Conservation (phyloP, 225 moss, liverwort and hornwort genomes). For the Straminergon stramineum region DNA sequence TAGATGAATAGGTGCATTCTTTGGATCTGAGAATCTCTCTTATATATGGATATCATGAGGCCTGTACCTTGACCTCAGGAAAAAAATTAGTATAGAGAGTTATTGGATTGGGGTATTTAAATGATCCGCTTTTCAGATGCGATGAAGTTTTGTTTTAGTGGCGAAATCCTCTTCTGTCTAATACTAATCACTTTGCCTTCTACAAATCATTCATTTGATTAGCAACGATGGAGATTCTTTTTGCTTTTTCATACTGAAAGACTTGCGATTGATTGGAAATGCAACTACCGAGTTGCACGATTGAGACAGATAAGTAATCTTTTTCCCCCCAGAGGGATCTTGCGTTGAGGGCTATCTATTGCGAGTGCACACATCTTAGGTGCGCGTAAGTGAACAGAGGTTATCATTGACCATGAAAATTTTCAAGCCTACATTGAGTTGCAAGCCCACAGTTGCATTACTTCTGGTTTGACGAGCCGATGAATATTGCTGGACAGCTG, state of each 20-base stretch:
- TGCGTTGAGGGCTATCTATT: neutral
- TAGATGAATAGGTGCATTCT: neutral
- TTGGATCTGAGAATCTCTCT: neutral
- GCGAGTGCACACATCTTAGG: neutral
- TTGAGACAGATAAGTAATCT: neutral
- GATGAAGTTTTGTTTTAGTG: neutral
- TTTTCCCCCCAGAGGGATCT: neutral
- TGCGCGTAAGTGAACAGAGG: neutral
- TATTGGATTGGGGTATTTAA: fast-evolving
- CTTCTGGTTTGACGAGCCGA: neutral
- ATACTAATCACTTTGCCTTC: neutral
- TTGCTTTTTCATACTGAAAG: neutral
- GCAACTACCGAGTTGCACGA: neutral
- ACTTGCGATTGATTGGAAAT: neutral
- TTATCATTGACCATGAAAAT: neutral
- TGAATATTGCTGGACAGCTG: neutral
- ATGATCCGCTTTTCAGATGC: fast-evolving
- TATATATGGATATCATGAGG: neutral
- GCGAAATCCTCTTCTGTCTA: neutral
- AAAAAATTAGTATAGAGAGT: neutral
- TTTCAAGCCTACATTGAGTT: neutral
- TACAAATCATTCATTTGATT: fast-evolving
- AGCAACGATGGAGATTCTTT: neutral
- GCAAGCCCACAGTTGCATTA: neutral
- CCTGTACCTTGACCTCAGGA: too few species aligned